Evolutionary conservation across 192 early-diverging fungal species (phyloP), one percentile per base, ranked within the genome.

Genomic region (Mortierella claussenii): DNA sequence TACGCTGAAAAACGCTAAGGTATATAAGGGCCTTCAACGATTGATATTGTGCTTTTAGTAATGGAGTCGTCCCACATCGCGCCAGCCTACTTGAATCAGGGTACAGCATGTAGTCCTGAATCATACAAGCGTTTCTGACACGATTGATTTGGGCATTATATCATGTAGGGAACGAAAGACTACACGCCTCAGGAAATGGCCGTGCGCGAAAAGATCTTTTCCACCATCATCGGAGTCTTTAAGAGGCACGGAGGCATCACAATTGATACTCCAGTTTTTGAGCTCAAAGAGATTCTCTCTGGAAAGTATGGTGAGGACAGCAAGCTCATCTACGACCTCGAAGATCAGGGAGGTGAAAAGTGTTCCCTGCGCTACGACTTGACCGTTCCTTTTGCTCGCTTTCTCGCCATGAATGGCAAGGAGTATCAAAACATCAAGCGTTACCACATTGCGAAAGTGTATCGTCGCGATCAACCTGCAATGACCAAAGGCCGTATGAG

Each of bases 271-370:
- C 97, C 97, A 7, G 97, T 99, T 49, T 99, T 98, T 82, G 97
- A 99, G 82, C 88, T 97, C 26, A 97, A 92, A 79, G 97, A 99
- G 69, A 97, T 98, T 60, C 86, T 99, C 8, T 78, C 91, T 15
- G 97, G 97, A 59, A 99, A 99, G 73, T 99, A 99, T 62, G 96
- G 97, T 23, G 97, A 99, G 82, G 97, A 99, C 83, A 93, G 91
- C 79, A 99, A 99, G 79, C 86, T 99, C 62, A 99, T 99, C 60
- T 99, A 98, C 68, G 97, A 99, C 80, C 82, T 99, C 32, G 86
- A 92, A 66, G 97, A 99, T 79, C 97, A 99, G 70, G 97, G 97
- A 30, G 97, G 97, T 23, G 97, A 98, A 78, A 83, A 91, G 69
- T 98, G 94, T 62, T 96, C 97, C 9, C 81, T 99, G 26, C 91